A percentile compares a stretch with the other conserved stretches of the same genome.
phyloP scores from a whole-genome alignment of 2,329 filamentous ascomycete species.

The Colletotrichum musicola region DNA sequence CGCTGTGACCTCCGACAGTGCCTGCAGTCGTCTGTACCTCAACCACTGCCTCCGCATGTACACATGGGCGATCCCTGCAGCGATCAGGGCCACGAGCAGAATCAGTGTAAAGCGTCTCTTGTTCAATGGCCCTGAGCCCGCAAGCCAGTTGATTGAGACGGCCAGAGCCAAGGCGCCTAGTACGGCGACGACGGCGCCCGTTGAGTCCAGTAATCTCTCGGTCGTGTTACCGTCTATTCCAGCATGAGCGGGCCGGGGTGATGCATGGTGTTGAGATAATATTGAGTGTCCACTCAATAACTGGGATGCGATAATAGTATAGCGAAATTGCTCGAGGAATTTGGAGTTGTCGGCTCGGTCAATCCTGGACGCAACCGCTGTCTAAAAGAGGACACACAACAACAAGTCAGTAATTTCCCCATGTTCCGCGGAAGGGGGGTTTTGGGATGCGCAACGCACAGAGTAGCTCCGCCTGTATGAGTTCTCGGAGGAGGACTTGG shows the following conservation, averaged over 20 bases:
- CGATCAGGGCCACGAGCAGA: constrained; percentile 61
- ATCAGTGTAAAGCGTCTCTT: constrained; percentile 66
- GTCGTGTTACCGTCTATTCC: constrained; percentile 43
- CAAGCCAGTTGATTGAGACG: constrained; percentile 79
- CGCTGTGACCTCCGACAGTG: constrained; percentile 74
- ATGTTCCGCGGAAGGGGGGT: constrained; percentile 41
- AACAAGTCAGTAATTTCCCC: constrained; percentile 39
- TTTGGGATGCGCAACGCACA: constrained; percentile 51
- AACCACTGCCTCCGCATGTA: constrained; percentile 86
- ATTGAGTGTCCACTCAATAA: constrained; percentile 80
- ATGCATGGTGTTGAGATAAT: constrained; percentile 53
- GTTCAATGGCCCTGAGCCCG: constrained; percentile 65
- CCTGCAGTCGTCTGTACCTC: constrained; percentile 80
- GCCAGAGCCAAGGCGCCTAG: constrained; percentile 76
- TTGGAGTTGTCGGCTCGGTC: constrained; percentile 83
- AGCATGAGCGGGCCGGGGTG: constrained; percentile 40
- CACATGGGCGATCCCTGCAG: constrained; percentile 74
- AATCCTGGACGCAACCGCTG: constrained; percentile 78
- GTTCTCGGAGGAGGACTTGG: constrained; percentile 54
- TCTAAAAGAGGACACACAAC: constrained; percentile 56
- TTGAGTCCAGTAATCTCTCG: constrained; percentile 53
- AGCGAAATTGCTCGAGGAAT: constrained; percentile 93
- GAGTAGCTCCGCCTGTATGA: constrained; percentile 64
- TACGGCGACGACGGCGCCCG: constrained; percentile 66
- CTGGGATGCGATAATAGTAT: constrained; percentile 92